Conservation (phyloP, 1,139 yeast species). For the Protomyces lactucae-debilis region DNA sequence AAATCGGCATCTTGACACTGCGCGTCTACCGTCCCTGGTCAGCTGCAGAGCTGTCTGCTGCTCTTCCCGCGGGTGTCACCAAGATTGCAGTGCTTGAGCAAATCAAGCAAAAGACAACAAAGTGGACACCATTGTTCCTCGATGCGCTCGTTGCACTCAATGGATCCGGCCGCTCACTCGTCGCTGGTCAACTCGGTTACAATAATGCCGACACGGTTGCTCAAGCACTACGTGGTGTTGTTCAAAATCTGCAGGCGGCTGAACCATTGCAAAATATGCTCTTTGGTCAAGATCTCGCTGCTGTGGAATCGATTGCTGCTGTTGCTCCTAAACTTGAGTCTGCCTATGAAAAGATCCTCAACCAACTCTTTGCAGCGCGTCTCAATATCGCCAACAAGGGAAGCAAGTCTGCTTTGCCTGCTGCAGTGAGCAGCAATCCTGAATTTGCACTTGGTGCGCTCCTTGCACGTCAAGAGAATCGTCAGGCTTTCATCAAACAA, state of each 20-base stretch:
- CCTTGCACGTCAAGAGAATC: slow-evolving; percentile 54
- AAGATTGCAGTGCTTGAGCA: slow-evolving; percentile 64
- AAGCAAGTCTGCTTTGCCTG: slow-evolving; percentile 7
- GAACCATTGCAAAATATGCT: slow-evolving; percentile 60
- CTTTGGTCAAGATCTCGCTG: slow-evolving; percentile 48
- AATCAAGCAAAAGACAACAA: slow-evolving; percentile 47
- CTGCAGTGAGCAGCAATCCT: slow-evolving; percentile 46
- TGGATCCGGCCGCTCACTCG: slow-evolving; percentile 49
- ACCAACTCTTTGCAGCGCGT: slow-evolving; percentile 56
- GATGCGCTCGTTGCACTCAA: slow-evolving; percentile 65
- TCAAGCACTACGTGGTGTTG: slow-evolving; percentile 49
- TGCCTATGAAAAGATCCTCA: slow-evolving; percentile 70
- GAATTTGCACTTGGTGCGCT: slow-evolving; percentile 84
- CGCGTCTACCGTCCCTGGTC: slow-evolving; percentile 71
- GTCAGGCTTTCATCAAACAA: slow-evolving; percentile 46
- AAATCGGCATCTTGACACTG: slow-evolving; percentile 52
- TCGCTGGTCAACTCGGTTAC: slow-evolving; percentile 57
- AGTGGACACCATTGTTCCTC: slow-evolving; percentile 63
- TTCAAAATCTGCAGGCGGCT: slow-evolving; percentile 50
- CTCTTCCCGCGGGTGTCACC: slow-evolving; percentile 54
- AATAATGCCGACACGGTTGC: slow-evolving; percentile 47
- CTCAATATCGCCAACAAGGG: slow-evolving; percentile 57
- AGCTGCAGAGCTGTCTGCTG: slow-evolving; percentile 47
- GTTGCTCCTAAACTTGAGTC: slow-evolving; percentile 52
- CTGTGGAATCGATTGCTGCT: slow-evolving; percentile 35